A percentile compares a stretch with the other conserved stretches of the same genome.
Evolutionary conservation across 1,284 basidiomycete genomes (phyloP).

Genomic region (Chondrostereum purpureum): DNA sequence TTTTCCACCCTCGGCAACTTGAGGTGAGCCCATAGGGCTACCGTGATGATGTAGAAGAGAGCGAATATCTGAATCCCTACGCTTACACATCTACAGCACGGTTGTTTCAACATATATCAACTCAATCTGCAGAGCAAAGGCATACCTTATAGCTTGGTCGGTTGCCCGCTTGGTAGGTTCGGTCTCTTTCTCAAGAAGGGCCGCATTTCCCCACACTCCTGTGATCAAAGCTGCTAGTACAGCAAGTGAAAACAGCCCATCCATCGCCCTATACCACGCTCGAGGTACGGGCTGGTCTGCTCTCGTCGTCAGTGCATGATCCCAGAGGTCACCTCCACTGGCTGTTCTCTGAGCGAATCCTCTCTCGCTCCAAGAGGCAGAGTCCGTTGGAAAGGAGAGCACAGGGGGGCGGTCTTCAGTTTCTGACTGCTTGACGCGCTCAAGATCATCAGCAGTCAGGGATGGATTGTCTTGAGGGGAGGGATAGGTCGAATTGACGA

Average conservation of each 20-base stretch:
- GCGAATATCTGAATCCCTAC: neutral
- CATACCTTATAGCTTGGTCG: neutral
- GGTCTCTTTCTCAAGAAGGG: neutral
- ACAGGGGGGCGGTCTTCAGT: neutral
- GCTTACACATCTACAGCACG: neutral
- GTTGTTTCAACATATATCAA: neutral
- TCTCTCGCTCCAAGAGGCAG: neutral
- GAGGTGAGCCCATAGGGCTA: neutral
- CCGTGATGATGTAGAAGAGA: neutral
- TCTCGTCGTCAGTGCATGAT: too few relatives aligned
- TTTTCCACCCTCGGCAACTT: neutral
- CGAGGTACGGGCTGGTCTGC: neutral
- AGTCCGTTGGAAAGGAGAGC: neutral
- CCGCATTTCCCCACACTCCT: neutral
- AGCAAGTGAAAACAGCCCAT: neutral
- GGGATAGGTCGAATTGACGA: constrained; percentile 20
- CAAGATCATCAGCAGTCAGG: neutral
- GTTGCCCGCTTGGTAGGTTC: neutral
- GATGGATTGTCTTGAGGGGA: neutral
- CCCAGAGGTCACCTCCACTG: neutral
- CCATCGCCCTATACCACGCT: neutral
- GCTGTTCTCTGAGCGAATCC: neutral
- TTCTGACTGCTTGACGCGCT: neutral
- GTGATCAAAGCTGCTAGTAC: neutral
- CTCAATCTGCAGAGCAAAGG: too few relatives aligned